Evolutionary conservation across 1,139 yeast genomes (phyloP).

Genomic region (Blastobotrys elegans): DNA sequence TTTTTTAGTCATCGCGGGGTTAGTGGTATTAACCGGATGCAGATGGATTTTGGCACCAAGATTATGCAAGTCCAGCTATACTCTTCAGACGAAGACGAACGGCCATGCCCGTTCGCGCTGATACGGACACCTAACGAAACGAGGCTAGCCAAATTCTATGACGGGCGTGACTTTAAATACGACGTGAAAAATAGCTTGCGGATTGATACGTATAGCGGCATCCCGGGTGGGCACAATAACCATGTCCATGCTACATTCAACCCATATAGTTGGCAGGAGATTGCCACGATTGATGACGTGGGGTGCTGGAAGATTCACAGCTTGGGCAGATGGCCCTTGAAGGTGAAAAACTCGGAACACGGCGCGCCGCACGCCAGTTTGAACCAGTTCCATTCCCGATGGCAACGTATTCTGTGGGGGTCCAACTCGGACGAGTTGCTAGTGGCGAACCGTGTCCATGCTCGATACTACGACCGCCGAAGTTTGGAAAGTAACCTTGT

Average conservation of each 20-base stretch:
- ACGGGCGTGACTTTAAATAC: background rate
- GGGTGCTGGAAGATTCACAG: constrained; percentile 21
- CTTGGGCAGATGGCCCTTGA: background rate
- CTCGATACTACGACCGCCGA: constrained; percentile 19
- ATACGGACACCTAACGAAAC: constrained; percentile 19
- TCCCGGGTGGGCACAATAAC: constrained; percentile 3
- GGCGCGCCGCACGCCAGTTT: constrained; percentile 10
- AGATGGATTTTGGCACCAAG: constrained; percentile 16
- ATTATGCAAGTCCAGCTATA: constrained; percentile 19
- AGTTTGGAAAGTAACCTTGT: constrained; percentile 7
- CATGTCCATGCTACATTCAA: constrained; percentile 18
- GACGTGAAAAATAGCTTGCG: background rate
- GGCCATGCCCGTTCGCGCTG: constrained; percentile 17
- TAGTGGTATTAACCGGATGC: background rate
- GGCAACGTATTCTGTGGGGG: constrained; percentile 22
- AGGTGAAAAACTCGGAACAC: constrained; percentile 3
- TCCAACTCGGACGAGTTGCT: constrained; percentile 16
- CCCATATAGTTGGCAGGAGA: constrained; percentile 19
- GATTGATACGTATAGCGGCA: constrained; percentile 6
- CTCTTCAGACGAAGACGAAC: constrained; percentile 15
- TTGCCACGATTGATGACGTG: constrained; percentile 18
- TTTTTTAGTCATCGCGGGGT: no score
- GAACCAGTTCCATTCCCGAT: constrained; percentile 15
- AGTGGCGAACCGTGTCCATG: constrained; percentile 20
- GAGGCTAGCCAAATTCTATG: background rate